Evolutionary conservation across 192 early-diverging fungal species (phyloP), one percentile per base, ranked within the genome.

Genomic region (Entophlyctis helioformis): DNA sequence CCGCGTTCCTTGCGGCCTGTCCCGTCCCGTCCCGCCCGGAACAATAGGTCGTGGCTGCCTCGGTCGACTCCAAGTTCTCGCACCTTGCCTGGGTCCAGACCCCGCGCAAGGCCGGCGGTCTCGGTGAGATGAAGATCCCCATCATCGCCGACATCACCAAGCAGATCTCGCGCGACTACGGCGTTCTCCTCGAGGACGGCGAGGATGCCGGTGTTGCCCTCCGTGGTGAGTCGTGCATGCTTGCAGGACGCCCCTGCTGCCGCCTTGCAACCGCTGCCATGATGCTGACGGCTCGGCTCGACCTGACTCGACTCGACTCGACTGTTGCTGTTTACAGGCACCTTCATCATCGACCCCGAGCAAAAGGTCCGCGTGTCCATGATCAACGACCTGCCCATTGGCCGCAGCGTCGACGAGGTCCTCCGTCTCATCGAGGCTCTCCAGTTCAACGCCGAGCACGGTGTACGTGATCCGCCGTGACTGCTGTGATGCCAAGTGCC

Each of bases 331-430:
- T n/a, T n/a, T 40, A n/a, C n/a, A 43, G 37, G 39, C 62, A 84
- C 87, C 24, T 92, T 88, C 60, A 86, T 96, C 68, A 91, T 96
- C 44, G 87, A 89, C 62, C 87, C 85, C 36, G 72, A 87, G 59
- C 78, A 81, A 52, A 86, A 79, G 42, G 72, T 96, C 47, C 87
- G 88, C 46, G 79, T 85, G 56, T 78, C 85, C 65, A 85, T 78
- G 60, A 76, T 92, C 66, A 91, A 96, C 71, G 92, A 94, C 56
- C 60, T 82, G 47, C 85, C 85, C 26, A 83, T 91, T 29, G 88
- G 88, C 39, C 84, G 88, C 52, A 78, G 69, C 29, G 82, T 90
- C 44, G 82, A 87, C 63, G 85, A 90, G 72, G 59, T 70, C 20
- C 57, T 94, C 45, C 83, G 92, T 59, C 66, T 94, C 15, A 64